These are phyloP conservation scores for Phytophthora pluvialis DNA, from an alignment of 352 stramenopile genomes.

Conservation along the genomic window DNA sequence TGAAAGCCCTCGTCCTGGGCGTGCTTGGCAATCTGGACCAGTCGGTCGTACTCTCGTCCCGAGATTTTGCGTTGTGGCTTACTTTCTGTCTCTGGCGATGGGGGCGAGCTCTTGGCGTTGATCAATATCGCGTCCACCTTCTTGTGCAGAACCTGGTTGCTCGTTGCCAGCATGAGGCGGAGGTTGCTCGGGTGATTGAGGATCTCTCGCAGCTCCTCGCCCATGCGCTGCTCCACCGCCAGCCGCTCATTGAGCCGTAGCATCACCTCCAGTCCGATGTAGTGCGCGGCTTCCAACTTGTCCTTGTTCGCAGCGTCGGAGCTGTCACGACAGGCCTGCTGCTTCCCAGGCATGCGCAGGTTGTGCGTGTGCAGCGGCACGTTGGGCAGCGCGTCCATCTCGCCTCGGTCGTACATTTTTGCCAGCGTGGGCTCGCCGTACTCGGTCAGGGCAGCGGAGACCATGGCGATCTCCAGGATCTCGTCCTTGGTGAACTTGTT, in stretches of 20 bases:
- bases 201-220: slow-evolving; percentile 50
- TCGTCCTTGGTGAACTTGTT: slow-evolving; percentile 42
- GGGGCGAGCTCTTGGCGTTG: slow-evolving; percentile 9
- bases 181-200: slow-evolving; percentile 53
- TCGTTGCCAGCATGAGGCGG: slow-evolving; percentile 44
- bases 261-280: slow-evolving; percentile 58
- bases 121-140: slow-evolving; percentile 52
- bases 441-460: slow-evolving; percentile 42
- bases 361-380: slow-evolving; percentile 46
- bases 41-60: slow-evolving; percentile 38
- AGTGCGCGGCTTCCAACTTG: slow-evolving; percentile 49
- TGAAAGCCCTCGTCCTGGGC: slow-evolving; percentile 48
- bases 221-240: slow-evolving; percentile 43
- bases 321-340: slow-evolving; percentile 47
- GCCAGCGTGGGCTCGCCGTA: slow-evolving; percentile 35
- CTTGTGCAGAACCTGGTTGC: slow-evolving; percentile 54
- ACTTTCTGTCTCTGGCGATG: not conserved
- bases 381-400: slow-evolving; percentile 45
- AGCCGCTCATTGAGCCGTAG: slow-evolving; percentile 49
- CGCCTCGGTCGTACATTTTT: slow-evolving; percentile 39
- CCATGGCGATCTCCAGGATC: slow-evolving; percentile 52
- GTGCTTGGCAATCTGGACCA: slow-evolving; percentile 55
- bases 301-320: slow-evolving; percentile 46
- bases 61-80: slow-evolving; percentile 29
- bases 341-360: slow-evolving; percentile 42